phyloP scores from a whole-genome alignment of 164 flowering plant genomes.

The Umbilicus rupestris region DNA sequence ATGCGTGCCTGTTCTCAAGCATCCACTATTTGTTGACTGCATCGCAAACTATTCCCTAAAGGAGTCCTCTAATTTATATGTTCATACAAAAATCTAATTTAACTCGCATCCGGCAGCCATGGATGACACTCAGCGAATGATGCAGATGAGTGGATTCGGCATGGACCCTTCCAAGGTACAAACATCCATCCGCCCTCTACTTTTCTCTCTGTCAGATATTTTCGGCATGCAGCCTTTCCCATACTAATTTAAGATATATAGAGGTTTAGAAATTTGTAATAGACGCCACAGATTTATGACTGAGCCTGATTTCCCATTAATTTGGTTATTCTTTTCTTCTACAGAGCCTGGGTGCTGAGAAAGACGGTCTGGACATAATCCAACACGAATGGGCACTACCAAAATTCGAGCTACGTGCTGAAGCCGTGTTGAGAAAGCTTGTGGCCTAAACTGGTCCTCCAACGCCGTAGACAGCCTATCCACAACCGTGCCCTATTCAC shows the following conservation, averaged over 20 bases:
- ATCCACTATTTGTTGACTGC: no score
- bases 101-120: constrained; percentile 41
- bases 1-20: neutral
- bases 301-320: no score
- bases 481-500: no score
- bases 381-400: constrained; percentile 97
- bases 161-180: constrained; percentile 78
- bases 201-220: neutral
- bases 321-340: neutral
- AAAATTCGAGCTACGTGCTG: constrained; percentile 85
- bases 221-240: no score
- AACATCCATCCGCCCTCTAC: neutral
- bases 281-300: neutral
- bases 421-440: constrained; percentile 61
- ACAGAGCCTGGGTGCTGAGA: constrained; percentile 87
- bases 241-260: no score
- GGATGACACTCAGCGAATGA: constrained; percentile 93
- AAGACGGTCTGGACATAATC: constrained; percentile 77
- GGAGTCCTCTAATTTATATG: neutral
- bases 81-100: neutral
- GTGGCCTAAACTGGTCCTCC: constrained; percentile 22
- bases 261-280: no score
- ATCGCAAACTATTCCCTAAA: neutral
- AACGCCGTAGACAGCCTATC: no score
- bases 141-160: constrained; percentile 99